Conservation (phyloP, 768 basidiomycete species). For the Gymnopilus dilepis region DNA sequence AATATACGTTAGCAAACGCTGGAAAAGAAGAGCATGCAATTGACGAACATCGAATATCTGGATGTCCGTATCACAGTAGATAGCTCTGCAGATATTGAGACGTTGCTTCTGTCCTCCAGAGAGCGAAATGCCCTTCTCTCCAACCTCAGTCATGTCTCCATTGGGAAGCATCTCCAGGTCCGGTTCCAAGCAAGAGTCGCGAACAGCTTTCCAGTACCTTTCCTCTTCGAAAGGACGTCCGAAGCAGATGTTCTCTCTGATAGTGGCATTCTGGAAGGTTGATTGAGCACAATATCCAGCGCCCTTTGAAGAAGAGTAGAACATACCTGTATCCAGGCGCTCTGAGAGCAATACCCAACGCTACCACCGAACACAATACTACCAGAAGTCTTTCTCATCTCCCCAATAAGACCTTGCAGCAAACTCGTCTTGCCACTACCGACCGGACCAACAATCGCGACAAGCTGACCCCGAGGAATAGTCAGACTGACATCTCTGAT, state of each 20-base stretch:
- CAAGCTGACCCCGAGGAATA: slow-evolving; percentile 78
- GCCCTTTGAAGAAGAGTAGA: not conserved
- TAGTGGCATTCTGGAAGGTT: slow-evolving; percentile 67
- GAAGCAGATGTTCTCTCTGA: slow-evolving; percentile 90
- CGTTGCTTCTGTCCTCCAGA: slow-evolving; percentile 84
- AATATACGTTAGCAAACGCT: not conserved
- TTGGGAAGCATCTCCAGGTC: slow-evolving; percentile 79
- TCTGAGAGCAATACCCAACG: slow-evolving; percentile 85
- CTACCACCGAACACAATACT: slow-evolving; percentile 74
- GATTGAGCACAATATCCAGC: not conserved
- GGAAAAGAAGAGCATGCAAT: not conserved
- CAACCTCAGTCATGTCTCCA: slow-evolving; percentile 79
- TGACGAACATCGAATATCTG: slow-evolving; percentile 77
- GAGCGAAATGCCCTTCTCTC: slow-evolving; percentile 74
- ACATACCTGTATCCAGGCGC: slow-evolving; percentile 85
- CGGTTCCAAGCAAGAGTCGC: slow-evolving; percentile 77
- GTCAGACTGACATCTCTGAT: slow-evolving; percentile 66
- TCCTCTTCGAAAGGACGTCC: slow-evolving; percentile 83
- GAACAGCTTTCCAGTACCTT: slow-evolving; percentile 81
- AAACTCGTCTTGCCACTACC: slow-evolving; percentile 75
- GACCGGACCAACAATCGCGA: slow-evolving; percentile 86
- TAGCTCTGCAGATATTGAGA: slow-evolving; percentile 83
- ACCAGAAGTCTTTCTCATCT: slow-evolving; percentile 78
- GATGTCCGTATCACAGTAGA: slow-evolving; percentile 87
- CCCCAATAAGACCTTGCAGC: slow-evolving; percentile 77